Percentiles rank a stretch among this genome's conserved stretches.
phyloP scores from a whole-genome alignment of 2,329 filamentous ascomycete species.

The Ophiostoma himal-ulmi region DNA sequence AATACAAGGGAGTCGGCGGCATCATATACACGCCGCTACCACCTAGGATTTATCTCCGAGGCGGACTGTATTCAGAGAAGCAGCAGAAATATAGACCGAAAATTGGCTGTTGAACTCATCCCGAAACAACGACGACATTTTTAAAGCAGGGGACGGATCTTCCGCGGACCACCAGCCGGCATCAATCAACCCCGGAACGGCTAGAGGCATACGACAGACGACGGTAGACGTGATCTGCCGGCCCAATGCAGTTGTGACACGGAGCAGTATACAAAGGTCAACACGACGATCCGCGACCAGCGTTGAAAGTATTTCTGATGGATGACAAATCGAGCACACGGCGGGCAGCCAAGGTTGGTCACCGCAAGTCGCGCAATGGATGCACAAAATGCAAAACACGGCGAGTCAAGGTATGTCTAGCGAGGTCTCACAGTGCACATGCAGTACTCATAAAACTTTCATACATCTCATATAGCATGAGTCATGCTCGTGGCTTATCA shows the following conservation, averaged over 20 bases:
- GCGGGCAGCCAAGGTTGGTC: conserved; percentile 29
- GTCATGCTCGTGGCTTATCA: background rate
- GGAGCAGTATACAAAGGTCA: background rate
- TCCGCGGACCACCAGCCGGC: background rate
- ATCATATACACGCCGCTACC: background rate
- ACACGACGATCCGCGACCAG: background rate
- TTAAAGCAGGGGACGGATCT: background rate
- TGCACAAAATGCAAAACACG: conserved; percentile 32
- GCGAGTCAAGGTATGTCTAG: conserved; percentile 29
- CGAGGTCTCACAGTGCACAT: background rate
- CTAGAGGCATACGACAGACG: background rate
- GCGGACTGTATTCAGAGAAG: background rate
- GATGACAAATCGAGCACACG: background rate
- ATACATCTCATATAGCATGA: background rate
- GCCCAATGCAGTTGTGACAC: background rate
- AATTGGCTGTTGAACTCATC: background rate
- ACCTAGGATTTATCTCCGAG: background rate
- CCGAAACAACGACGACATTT: background rate
- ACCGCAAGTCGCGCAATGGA: conserved; percentile 33
- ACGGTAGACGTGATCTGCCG: background rate
- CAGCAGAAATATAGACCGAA: background rate
- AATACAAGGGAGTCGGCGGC: background rate
- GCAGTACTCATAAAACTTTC: background rate
- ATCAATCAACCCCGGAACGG: background rate
- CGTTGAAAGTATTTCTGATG: background rate